phyloP scores from a whole-genome alignment of 495 filamentous ascomycete genomes.

The Aspergillus indologenus region DNA sequence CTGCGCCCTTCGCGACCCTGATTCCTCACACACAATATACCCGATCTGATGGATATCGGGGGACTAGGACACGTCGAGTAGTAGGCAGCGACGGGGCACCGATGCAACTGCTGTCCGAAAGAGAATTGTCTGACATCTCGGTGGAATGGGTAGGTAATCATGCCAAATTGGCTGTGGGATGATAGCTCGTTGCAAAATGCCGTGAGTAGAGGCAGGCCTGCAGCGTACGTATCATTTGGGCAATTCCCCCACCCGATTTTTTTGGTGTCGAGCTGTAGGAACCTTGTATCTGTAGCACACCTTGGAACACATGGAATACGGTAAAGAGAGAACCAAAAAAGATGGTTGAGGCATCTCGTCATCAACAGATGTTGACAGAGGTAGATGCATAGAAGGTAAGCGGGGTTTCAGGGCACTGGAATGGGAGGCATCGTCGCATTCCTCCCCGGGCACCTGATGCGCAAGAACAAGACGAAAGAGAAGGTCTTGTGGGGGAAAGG shows the following conservation, averaged over 20 bases:
- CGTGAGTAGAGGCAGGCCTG: background rate
- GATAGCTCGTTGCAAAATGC: background rate
- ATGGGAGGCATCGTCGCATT: conserved; percentile 11
- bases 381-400: conserved; percentile 11
- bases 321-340: too few relatives aligned
- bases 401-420: conserved; percentile 11
- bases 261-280: background rate
- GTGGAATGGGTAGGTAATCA: background rate
- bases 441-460: background rate
- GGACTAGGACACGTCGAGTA: background rate
- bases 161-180: background rate
- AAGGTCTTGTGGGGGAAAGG: background rate
- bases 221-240: background rate
- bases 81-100: background rate
- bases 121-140: background rate
- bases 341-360: too few relatives aligned
- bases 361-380: too few relatives aligned
- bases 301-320: background rate
- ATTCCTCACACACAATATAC: background rate
- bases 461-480: background rate
- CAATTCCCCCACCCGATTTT: background rate
- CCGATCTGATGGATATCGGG: background rate
- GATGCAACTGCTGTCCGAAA: background rate
- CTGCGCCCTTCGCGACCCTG: background rate
- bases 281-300: background rate